A percentile compares a stretch with the other conserved stretches of the same genome.
Evolutionary conservation across 1,284 basidiomycete genomes (phyloP).

Genomic region (Uromyces viciae-fabae): DNA sequence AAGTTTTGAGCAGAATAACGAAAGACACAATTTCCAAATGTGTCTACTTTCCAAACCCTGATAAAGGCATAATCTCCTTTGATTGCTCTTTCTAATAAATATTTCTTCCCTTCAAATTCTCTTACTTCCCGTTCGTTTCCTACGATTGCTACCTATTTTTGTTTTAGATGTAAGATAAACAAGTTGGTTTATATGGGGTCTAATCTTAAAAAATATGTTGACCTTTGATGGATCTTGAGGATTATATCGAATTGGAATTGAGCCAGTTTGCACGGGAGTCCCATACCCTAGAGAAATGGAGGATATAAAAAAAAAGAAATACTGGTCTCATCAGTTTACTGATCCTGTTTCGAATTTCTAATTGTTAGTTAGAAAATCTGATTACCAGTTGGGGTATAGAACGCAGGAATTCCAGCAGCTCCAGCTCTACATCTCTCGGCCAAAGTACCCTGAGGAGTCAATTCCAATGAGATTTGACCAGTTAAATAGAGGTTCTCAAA

Average conservation of each 20-base stretch:
- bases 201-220: neutral
- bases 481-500: constrained; percentile 66
- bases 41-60: constrained; percentile 91
- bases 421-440: constrained; percentile 86
- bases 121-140: constrained; percentile 65
- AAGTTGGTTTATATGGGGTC: neutral
- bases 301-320: neutral
- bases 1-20: constrained; percentile 83
- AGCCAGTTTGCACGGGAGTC: constrained; percentile 56
- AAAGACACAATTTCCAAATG: constrained; percentile 59
- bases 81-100: constrained; percentile 81
- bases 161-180: neutral
- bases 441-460: constrained; percentile 84
- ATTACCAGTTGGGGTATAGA: constrained; percentile 84
- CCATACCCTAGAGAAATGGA: constrained; percentile 48
- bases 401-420: constrained; percentile 90
- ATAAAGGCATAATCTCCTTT: constrained; percentile 72
- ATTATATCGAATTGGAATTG: constrained; percentile 55
- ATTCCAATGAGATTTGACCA: constrained; percentile 76
- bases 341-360: neutral
- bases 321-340: neutral
- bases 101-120: constrained; percentile 75
- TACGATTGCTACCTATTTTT: constrained; percentile 45
- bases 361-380: neutral
- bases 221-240: constrained; percentile 43